A percentile compares a stretch with the other conserved stretches of the same genome.
These are phyloP conservation scores for Xylaria grammica DNA, from an alignment of 495 filamentous ascomycete species.

Conservation along the genomic window DNA sequence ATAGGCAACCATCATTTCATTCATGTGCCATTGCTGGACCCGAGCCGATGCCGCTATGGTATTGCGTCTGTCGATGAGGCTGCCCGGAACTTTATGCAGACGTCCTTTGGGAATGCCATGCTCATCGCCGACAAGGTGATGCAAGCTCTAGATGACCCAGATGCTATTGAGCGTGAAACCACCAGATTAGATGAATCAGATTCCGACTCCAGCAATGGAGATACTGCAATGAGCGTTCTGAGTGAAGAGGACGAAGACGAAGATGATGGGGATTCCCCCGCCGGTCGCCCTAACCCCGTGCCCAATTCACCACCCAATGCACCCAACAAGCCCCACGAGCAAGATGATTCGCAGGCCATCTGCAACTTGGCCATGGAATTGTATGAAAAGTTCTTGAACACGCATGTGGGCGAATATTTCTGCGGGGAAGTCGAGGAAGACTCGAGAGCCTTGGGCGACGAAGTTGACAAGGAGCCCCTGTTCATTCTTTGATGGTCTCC, in stretches of 20 bases:
- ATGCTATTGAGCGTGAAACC: neutral
- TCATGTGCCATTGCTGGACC: slow-evolving; percentile 9
- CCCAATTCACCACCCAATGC: no score
- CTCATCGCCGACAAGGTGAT: neutral
- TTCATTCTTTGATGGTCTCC: neutral
- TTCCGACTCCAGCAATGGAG: neutral
- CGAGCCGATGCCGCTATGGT: slow-evolving; percentile 16
- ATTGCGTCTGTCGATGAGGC: neutral
- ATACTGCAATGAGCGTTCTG: neutral
- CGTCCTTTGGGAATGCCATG: slow-evolving; percentile 18
- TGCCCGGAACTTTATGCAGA: slow-evolving; percentile 3
- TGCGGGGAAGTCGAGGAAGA: neutral
- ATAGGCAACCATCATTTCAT: neutral
- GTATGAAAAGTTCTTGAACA: neutral
- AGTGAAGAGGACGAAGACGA: neutral
- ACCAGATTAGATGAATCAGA: neutral
- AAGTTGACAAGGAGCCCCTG: neutral
- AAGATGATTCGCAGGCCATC: neutral
- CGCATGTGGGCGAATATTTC: neutral
- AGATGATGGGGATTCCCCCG: neutral
- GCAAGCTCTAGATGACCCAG: neutral
- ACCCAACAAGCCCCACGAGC: no score
- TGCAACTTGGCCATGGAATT: neutral
- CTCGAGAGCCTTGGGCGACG: neutral
- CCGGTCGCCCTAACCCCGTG: neutral